Base-by-base conservation (phyloP, 148 eudicot species). In the Pharnaceum exiguum region DNA sequence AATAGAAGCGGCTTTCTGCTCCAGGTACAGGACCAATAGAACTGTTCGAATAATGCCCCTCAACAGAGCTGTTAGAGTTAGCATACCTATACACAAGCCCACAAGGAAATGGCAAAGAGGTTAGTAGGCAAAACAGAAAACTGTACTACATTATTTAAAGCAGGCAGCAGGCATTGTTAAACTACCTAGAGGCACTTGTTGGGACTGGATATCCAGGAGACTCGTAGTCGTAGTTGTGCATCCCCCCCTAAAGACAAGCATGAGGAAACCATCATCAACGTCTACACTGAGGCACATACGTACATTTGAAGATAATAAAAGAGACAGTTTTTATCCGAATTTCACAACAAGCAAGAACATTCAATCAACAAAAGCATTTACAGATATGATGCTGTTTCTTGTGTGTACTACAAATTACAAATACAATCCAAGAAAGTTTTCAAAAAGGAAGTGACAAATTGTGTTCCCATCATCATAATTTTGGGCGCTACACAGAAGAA, bases 161-260 rank as follows among this genome's bases (percentile, higher is more conserved):
- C 18, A 19, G 55, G 17, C 6, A 31, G 15, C 10, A 57, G 11
- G 37, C 35, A 9, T 12, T 28, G 18, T 40, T 58, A 26, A 32
- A 47, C 23, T 76, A 85, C 87, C 91, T 62, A 32, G 77, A 54
- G 50, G 72, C 73, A 64, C 63, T 75, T 69, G 84, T 58, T 68
- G 51, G 79, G 62, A 56, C 69, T 32, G 76, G 74, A 68, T 82
- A 81, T 31, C 71, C 62, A 32, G 67, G 60, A 48, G 69, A 57
- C 45, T 68, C 75, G 62, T 59, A 74, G 47, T 75, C 79, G 32
- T 59, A 74, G 47, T 75, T 77, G 32, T 57, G 79, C 51, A 52
- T 45, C 22, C 60, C 76, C 53, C 70, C 90, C 79, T 70, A 55
- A 32, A 17, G 65, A 69, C 39, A 56, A 58, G 36, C 16, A 44